A percentile compares a stretch with the other conserved stretches of the same genome.
Evolutionary conservation across 2,329 filamentous ascomycete genomes (phyloP).

Genomic region (Madurella fahalii): DNA sequence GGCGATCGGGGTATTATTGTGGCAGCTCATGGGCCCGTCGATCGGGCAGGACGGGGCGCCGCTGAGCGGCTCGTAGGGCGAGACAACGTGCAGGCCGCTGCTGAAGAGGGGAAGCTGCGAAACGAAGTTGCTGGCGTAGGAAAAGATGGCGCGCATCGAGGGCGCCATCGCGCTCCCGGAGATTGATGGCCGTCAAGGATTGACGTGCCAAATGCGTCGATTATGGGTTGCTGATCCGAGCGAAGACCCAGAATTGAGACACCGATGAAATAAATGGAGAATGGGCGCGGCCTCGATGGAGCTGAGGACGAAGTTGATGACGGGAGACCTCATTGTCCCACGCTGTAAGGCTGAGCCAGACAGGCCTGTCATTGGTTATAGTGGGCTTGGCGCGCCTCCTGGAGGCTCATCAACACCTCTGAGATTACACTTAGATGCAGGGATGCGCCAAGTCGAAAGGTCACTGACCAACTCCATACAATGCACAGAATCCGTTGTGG

Average conservation of each 20-base stretch:
- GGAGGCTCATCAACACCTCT: no score
- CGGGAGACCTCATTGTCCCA: conserved; percentile 10
- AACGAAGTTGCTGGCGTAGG: conserved; percentile 33
- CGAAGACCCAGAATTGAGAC: no score
- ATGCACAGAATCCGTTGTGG: no score
- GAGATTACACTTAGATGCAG: no score
- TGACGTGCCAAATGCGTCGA: no score
- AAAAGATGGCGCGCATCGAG: conserved; percentile 32
- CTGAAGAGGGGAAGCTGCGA: conserved; percentile 31
- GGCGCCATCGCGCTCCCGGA: conserved; percentile 17
- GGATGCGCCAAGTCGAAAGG: no score
- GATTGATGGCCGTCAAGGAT: no score
- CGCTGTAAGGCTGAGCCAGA: conserved; percentile 5
- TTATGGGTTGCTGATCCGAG: no score
- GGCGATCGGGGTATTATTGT: conserved; percentile 33
- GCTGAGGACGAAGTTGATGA: neutral
- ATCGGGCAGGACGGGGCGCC: conserved; percentile 38
- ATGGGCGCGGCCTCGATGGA: no score
- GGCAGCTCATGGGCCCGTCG: conserved; percentile 40
- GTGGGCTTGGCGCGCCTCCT: no score
- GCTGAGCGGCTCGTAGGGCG: conserved; percentile 34
- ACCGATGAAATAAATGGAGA: no score
- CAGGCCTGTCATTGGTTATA: neutral
- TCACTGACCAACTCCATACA: no score
- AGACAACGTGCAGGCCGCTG: conserved; percentile 24